A percentile compares a stretch with the other conserved stretches of the same genome.
phyloP scores from a whole-genome alignment of 2,329 filamentous ascomycete species.

The Xylaria sp. region DNA sequence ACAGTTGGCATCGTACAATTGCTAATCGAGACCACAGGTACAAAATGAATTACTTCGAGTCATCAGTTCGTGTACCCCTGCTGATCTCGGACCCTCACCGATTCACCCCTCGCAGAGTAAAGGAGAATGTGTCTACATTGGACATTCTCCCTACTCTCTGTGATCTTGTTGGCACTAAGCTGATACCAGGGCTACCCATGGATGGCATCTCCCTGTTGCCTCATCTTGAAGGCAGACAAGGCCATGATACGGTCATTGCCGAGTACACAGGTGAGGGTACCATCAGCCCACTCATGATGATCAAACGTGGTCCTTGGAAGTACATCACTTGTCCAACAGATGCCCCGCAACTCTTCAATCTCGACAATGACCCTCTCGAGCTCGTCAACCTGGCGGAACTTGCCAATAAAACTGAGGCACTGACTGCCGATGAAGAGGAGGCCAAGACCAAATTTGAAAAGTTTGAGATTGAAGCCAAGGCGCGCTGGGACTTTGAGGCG shows the following conservation, averaged over 20 bases:
- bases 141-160: constrained; percentile 87
- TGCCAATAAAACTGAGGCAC: constrained; percentile 33
- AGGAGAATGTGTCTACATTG: constrained; percentile 82
- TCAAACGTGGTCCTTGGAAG: constrained; percentile 83
- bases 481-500: constrained; percentile 73
- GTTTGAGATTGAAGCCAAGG: constrained; percentile 68
- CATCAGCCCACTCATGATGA: constrained; percentile 87
- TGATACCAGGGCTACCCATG: constrained; percentile 69
- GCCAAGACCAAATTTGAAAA: constrained; percentile 50
- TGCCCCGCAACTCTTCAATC: constrained; percentile 77
- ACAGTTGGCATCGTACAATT: neutral
- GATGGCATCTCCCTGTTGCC: constrained; percentile 78
- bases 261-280: constrained; percentile 96
- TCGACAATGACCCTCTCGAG: constrained; percentile 69
- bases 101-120: constrained; percentile 70
- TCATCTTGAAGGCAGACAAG: constrained; percentile 62
- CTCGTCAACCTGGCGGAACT: constrained; percentile 63
- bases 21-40: constrained; percentile 41
- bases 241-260: constrained; percentile 82
- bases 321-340: constrained; percentile 83
- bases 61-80: constrained; percentile 82
- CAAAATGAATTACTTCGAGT: constrained; percentile 97
- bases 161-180: constrained; percentile 68
- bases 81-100: constrained; percentile 73
- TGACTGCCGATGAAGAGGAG: constrained; percentile 42